Base-by-base conservation (phyloP, 1,284 basidiomycete species). In the Athelia sp. region DNA sequence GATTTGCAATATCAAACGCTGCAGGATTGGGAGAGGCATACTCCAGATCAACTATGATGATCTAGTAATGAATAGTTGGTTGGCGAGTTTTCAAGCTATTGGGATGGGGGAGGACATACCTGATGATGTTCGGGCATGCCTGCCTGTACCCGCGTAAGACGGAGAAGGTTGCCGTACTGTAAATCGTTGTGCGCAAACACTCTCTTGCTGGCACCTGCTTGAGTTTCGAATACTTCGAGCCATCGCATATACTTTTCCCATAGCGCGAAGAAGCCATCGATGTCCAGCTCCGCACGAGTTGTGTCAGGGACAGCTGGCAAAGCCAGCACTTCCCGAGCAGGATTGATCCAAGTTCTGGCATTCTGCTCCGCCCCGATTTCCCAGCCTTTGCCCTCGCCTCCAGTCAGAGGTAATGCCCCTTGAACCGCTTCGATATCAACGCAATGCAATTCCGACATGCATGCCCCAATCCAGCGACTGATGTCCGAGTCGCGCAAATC, bases 11-110 rank as follows among this genome's bases (percentile, higher is more conserved):
- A n/a, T n/a, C n/a, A n/a, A n/a, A n/a, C n/a, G n/a, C n/a, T n/a
- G n/a, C n/a, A n/a, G n/a, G n/a, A n/a, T n/a, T n/a, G n/a, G n/a
- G 69, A 0, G 84, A 78, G 8, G 93, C 91, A 62, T 97, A 98
- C 70, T 98, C 94, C 63, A 96, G 96, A 69, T 97, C 93, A 55
- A 97, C 90, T 32, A 97, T 91, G 62, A 95, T 90, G 58, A 95
- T 84, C 88, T 93, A 61, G n/a, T 51, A 38, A 35, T 49, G 51
- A 58, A 48, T 43, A 26, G 26, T 51, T 43, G 21, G 50, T 26
- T 50, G 22, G 53, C 34, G 4, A 40, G 35, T 22, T n/a, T 24
- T 26, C 43, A 18, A 17, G 18, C 13, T 9, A n/a, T n/a, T n/a
- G n/a, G n/a, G n/a, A n/a, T n/a, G n/a, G n/a, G n/a, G 50, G 18